A percentile compares a stretch with the other conserved stretches of the same genome.
These are phyloP conservation scores for Chlorella sp. DNA, from an alignment of 139 green algal genomes.

Conservation along the genomic window DNA sequence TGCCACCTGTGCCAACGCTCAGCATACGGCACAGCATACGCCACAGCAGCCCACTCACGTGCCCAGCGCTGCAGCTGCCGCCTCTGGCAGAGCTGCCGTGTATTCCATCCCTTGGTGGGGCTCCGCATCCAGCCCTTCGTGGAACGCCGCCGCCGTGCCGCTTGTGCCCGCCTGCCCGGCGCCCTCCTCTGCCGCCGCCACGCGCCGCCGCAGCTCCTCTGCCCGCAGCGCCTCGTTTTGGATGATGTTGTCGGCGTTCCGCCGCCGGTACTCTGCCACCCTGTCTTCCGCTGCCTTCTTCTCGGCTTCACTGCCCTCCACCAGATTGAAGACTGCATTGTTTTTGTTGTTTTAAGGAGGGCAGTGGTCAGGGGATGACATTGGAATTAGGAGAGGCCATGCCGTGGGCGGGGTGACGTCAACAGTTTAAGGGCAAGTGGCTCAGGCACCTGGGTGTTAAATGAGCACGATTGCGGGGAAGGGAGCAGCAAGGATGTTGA, in stretches of 20 bases:
- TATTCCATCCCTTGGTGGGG: constrained; percentile 56
- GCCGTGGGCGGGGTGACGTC: not conserved
- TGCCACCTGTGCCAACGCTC: too few relatives aligned
- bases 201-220: constrained; percentile 29
- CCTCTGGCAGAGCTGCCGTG: constrained; percentile 19
- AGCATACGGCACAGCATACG: too few relatives aligned
- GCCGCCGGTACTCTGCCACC: constrained; percentile 44
- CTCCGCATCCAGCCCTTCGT: constrained; percentile 34
- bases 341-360: not conserved
- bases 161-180: constrained; percentile 32
- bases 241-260: constrained; percentile 49
- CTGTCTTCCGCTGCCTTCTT: constrained; percentile 37
- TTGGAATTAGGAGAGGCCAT: not conserved
- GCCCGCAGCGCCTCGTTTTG: constrained; percentile 45
- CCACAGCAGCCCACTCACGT: not conserved
- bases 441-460: not conserved
- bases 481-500: too few relatives aligned
- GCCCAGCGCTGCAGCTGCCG: not conserved
- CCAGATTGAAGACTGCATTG: constrained; percentile 55
- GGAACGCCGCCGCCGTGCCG: constrained; percentile 48
- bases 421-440: not conserved
- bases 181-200: constrained; percentile 7
- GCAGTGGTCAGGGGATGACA: not conserved
- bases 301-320: constrained; percentile 44
- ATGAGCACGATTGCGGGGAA: too few relatives aligned